Base-by-base conservation (phyloP, 305 asterid species). In the Striga hermonthica region DNA sequence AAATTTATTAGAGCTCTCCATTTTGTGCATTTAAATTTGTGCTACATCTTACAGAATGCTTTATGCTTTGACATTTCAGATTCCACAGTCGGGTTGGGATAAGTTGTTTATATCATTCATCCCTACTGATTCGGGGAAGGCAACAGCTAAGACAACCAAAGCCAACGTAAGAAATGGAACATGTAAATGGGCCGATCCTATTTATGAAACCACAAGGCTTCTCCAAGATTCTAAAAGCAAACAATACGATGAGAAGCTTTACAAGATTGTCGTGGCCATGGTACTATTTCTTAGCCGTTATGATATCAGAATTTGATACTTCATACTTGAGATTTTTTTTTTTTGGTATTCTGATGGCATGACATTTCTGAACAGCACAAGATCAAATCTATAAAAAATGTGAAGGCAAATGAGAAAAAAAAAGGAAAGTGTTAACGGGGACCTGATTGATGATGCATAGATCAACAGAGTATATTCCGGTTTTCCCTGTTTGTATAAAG, bases 111-210 rank as follows among this genome's bases (percentile, higher is more conserved):
- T 94, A 85, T 84, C 99, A 31, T 84, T 85, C 69, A 77, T 86
- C 76, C 83, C 98, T 65, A 78, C 79, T 49, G 99, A 94, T 70
- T 66, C 98, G 4, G 99, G 95, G 67, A 94, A 90, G 80, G 81
- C 89, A 62, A 81, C 89, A 28, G 83, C 97, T 60, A 94, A 94
- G 77, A 94, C 99, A 64, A 86, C 95, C 63, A 94, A 94, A 85
- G 91, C 98, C 69, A 85, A 84, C 72, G 98, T 84, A 61, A 80
- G 97, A 80, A 94, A 87, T 71, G 97, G 99, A 67, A 79, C 95
- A 49, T 94, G 99, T 76, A 94, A 90, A 84, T 94, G 99, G 98
- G 93, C 90, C 1, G 99, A 90, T 78, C 99, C 99, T 75, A 94
- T 94, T 68, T 94, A 94, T 70, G 99, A 90, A 83, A 94, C 98